phyloP scores from a whole-genome alignment of 108 stramenopile genomes.

The Mediolabrus comicus region DNA sequence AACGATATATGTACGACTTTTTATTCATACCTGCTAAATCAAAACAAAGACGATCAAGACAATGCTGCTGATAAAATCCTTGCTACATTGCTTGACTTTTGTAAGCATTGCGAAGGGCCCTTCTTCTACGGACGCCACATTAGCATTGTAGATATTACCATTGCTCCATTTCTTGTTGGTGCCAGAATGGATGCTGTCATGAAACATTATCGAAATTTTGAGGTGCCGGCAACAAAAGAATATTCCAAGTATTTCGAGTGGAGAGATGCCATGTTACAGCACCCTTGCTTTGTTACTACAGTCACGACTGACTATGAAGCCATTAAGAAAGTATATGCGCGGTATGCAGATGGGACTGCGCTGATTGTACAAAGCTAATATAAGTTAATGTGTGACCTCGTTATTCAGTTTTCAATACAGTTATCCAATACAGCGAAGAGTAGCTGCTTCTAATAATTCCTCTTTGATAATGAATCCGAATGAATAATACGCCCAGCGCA shows the following conservation, averaged over 20 bases:
- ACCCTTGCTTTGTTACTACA: neutral
- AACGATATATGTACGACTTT: neutral
- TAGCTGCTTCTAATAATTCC: too few species aligned
- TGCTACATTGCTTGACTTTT: neutral
- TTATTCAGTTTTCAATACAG: too few species aligned
- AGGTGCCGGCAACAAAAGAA: neutral
- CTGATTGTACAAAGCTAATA: neutral
- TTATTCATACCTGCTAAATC: neutral
- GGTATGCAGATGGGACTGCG: neutral
- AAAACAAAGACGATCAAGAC: neutral
- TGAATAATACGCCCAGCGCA: too few species aligned
- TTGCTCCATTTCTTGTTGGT: neutral
- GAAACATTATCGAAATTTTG: neutral
- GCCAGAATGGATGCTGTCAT: neutral
- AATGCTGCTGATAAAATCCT: neutral
- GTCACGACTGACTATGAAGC: neutral
- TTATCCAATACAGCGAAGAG: too few species aligned
- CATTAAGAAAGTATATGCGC: neutral
- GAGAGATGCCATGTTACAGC: neutral
- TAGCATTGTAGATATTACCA: neutral
- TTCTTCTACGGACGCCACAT: neutral
- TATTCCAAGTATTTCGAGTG: slow-evolving; percentile 1
- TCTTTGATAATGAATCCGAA: too few species aligned
- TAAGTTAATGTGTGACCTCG: neutral
- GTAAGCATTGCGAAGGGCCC: neutral